Conservation (phyloP, 352 stramenopile genomes). For the Phytophthora fragariae region DNA sequence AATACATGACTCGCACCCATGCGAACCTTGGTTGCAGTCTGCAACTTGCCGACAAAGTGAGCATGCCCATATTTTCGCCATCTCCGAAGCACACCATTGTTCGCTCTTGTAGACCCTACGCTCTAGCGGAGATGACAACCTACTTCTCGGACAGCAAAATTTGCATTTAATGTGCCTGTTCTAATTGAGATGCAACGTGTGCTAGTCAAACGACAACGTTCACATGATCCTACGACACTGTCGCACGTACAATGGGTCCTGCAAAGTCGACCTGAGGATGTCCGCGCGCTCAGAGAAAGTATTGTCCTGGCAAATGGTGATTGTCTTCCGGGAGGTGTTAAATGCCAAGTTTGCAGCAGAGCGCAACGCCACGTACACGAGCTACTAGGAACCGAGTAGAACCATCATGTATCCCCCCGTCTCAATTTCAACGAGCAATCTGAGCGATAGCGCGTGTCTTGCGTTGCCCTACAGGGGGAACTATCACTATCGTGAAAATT, state of each 20-base stretch:
- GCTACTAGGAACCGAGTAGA: background rate
- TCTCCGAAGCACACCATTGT: too few species aligned
- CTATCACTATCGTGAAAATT: too few species aligned
- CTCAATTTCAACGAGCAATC: too few species aligned
- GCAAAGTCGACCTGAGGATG: background rate
- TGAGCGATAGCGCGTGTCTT: too few species aligned
- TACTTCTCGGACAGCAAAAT: background rate
- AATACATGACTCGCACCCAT: background rate
- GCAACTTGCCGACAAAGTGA: too few species aligned
- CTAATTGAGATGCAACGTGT: background rate
- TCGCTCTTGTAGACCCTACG: background rate
- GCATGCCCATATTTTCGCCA: too few species aligned
- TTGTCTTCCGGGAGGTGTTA: constrained; percentile 2
- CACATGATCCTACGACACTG: background rate
- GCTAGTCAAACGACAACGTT: background rate
- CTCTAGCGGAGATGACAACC: background rate
- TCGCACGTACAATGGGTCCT: background rate
- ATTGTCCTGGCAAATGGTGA: background rate
- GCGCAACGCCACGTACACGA: background rate
- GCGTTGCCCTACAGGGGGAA: too few species aligned
- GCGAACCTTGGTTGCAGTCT: too few species aligned
- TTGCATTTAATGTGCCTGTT: background rate
- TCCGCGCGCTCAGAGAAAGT: background rate
- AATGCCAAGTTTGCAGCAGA: background rate
- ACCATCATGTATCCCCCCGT: too few species aligned